Evolutionary conservation across 116 monocot species (phyloP).

Genomic region (Zostera marina): DNA sequence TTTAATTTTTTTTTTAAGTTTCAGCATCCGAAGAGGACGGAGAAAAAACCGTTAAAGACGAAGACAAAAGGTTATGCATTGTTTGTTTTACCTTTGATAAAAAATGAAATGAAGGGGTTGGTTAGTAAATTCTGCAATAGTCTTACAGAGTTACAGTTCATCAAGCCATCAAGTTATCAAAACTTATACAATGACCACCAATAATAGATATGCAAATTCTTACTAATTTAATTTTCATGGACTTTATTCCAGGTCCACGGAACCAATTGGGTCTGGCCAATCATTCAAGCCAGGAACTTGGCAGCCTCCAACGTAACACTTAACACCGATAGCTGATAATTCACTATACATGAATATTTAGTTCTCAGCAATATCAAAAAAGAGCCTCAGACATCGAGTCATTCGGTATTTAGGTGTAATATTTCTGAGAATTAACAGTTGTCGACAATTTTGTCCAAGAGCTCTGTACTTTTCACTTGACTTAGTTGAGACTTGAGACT

Average conservation of each 20-base stretch:
- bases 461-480: too few species aligned
- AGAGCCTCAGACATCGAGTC: background rate
- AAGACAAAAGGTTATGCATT: background rate
- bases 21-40: constrained; percentile 1
- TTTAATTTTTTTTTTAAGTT: background rate
- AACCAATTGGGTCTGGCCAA: constrained; percentile 14
- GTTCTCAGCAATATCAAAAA: background rate
- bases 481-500: too few species aligned
- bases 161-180: too few species aligned
- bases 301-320: constrained; percentile 11
- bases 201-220: background rate
- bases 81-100: background rate
- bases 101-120: too few species aligned
- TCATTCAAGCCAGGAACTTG: constrained; percentile 19
- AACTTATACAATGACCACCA: too few species aligned
- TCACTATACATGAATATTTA: background rate
- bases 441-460: too few species aligned
- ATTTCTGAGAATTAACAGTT: too few species aligned
- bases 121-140: too few species aligned
- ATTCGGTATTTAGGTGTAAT: background rate
- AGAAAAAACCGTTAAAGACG: background rate
- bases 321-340: background rate
- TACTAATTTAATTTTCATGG: background rate
- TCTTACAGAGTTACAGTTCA: too few species aligned
- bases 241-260: constrained; percentile 12